These are phyloP conservation scores for Artemisia annua DNA, from an alignment of 129 eudicot genomes.

Conservation along the genomic window DNA sequence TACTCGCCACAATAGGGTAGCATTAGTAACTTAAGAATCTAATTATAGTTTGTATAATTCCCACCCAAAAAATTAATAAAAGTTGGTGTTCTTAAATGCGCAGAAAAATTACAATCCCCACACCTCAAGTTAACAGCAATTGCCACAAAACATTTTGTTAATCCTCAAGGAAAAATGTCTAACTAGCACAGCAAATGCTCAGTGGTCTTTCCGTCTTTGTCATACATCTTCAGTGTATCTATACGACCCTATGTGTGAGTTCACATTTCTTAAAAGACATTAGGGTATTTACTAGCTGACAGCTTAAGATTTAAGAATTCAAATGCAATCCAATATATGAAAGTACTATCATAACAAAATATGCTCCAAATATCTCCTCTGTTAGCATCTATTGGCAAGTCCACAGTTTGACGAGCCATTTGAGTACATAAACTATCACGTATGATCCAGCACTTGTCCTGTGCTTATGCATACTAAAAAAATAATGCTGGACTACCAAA, in stretches of 20 bases:
- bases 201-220: not conserved
- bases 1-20: too few species aligned
- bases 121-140: constrained; percentile 2
- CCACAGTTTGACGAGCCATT: not conserved
- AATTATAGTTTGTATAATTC: not conserved
- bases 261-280: constrained; percentile 7
- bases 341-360: constrained; percentile 3
- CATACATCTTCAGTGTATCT: not conserved
- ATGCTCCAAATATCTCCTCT: not conserved
- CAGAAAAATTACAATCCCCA: not conserved
- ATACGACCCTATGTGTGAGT: not conserved
- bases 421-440: too few species aligned
- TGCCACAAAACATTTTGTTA: constrained; percentile 14
- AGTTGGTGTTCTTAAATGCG: not conserved
- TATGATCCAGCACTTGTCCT: not conserved
- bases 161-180: not conserved
- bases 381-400: not conserved
- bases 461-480: not conserved
- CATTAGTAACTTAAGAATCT: too few species aligned
- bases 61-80: not conserved
- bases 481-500: not conserved
- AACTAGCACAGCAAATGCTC: too few species aligned
- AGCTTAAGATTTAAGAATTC: not conserved
- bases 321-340: not conserved
- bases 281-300: not conserved